These are phyloP conservation scores for Penicillium taxi DNA, from an alignment of 495 filamentous ascomycete species.

Conservation along the genomic window DNA sequence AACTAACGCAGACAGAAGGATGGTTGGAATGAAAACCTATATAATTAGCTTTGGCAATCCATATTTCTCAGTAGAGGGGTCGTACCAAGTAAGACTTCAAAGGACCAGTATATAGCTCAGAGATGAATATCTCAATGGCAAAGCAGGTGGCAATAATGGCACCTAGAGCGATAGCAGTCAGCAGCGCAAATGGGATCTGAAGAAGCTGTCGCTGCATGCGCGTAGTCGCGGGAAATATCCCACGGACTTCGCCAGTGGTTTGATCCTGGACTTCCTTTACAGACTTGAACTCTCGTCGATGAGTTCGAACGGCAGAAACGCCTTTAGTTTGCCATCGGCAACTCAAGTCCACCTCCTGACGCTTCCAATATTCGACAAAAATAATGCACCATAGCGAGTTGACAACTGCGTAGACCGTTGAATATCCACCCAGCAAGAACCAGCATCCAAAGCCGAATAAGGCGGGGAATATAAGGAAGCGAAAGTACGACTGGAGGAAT, in stretches of 20 bases:
- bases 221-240: slow-evolving; percentile 70
- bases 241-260: slow-evolving; percentile 73
- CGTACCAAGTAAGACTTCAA: slow-evolving; percentile 76
- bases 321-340: slow-evolving; percentile 88
- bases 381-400: slow-evolving; percentile 82
- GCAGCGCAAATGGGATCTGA: slow-evolving; percentile 80
- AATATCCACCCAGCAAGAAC: slow-evolving; percentile 77
- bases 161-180: slow-evolving; percentile 61
- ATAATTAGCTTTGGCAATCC: slow-evolving; percentile 21
- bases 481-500: slow-evolving; percentile 88
- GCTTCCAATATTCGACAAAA: slow-evolving; percentile 96
- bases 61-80: background rate
- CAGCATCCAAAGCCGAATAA: slow-evolving; percentile 73
- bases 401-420: slow-evolving; percentile 70
- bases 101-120: slow-evolving; percentile 87
- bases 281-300: slow-evolving; percentile 67
- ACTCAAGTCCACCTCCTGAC: slow-evolving; percentile 82
- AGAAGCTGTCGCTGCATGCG: slow-evolving; percentile 72
- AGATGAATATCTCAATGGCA: slow-evolving; percentile 91
- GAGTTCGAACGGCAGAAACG: slow-evolving; percentile 72
- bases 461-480: slow-evolving; percentile 77
- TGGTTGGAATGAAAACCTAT: slow-evolving; percentile 81
- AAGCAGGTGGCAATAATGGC: slow-evolving; percentile 81
- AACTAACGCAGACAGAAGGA: slow-evolving; percentile 70
- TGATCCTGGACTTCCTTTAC: slow-evolving; percentile 71